phyloP scores from a whole-genome alignment of 169 alveolate species.

The Haemoproteus tartakovskyi region DNA sequence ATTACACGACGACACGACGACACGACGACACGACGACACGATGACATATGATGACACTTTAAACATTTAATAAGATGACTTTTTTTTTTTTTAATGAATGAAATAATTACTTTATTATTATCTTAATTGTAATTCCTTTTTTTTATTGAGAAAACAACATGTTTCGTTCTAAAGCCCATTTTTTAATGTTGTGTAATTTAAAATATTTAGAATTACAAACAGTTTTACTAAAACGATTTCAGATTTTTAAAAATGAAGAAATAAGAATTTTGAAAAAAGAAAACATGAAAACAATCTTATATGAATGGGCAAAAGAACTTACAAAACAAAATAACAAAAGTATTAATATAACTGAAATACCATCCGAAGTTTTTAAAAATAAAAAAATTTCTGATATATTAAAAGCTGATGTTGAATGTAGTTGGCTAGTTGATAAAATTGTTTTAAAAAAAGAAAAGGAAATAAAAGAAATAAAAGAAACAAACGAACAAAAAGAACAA shows the following conservation, averaged over 20 bases:
- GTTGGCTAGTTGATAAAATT: constrained; percentile 32
- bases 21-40: no score
- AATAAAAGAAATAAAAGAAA: no score
- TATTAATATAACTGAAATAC: constrained; percentile 39
- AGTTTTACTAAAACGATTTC: constrained; percentile 21
- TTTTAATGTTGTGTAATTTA: constrained; percentile 33
- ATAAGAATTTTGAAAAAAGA: constrained; percentile 46
- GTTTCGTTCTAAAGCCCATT: constrained; percentile 59
- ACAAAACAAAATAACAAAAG: constrained; percentile 10
- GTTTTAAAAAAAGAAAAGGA: neutral
- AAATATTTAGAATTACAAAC: constrained; percentile 38
- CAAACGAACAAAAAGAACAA: no score
- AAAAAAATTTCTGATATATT: constrained; percentile 24
- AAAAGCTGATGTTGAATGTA: constrained; percentile 36
- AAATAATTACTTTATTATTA: no score
- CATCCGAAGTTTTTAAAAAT: constrained; percentile 22
- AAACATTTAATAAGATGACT: neutral
- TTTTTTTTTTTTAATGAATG: neutral
- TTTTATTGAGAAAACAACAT: neutral
- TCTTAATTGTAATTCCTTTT: neutral
- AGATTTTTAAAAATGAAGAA: constrained; percentile 59
- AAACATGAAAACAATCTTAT: constrained; percentile 25
- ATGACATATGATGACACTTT: no score
- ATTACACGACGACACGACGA: no score
- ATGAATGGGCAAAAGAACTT: constrained; percentile 55